A percentile compares a stretch with the other conserved stretches of the same genome.
Conservation (phyloP, 257 asterid genomes). For the Petunia secreta region DNA sequence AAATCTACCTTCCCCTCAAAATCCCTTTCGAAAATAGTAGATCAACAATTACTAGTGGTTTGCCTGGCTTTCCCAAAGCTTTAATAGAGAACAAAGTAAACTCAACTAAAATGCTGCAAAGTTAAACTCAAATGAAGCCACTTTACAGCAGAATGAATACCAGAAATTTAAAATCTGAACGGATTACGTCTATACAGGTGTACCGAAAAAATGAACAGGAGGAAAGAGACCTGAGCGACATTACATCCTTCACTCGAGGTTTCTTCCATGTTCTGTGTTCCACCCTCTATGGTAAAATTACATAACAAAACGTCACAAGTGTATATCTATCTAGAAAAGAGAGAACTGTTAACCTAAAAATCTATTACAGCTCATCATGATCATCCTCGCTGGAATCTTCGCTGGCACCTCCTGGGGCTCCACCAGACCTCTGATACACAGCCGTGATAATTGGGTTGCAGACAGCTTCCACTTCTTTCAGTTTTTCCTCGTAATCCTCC, state of each 20-base stretch:
- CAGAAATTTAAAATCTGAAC: neutral
- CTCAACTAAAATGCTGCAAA: neutral
- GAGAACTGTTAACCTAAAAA: neutral
- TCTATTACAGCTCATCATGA: constrained; percentile 66
- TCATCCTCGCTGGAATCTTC: constrained; percentile 51
- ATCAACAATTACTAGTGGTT: too few relatives aligned
- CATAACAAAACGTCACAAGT: neutral
- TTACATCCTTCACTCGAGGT: neutral
- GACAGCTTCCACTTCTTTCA: constrained; percentile 78
- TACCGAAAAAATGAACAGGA: constrained; percentile 17
- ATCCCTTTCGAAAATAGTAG: neutral
- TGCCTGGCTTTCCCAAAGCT: neutral
- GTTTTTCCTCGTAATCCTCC: constrained; percentile 77
- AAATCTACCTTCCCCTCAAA: too few relatives aligned
- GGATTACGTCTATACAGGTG: constrained; percentile 6
- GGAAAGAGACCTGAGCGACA: neutral
- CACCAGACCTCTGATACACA: constrained; percentile 80
- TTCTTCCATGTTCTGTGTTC: neutral
- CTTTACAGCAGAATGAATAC: neutral
- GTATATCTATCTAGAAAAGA: neutral
- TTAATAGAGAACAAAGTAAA: neutral
- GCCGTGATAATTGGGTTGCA: constrained; percentile 76
- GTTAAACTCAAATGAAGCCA: neutral
- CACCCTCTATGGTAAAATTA: constrained; percentile 5
- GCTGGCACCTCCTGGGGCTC: constrained; percentile 50